Conservation (phyloP, 495 filamentous ascomycete species). For the Achaetomiella virescens region DNA sequence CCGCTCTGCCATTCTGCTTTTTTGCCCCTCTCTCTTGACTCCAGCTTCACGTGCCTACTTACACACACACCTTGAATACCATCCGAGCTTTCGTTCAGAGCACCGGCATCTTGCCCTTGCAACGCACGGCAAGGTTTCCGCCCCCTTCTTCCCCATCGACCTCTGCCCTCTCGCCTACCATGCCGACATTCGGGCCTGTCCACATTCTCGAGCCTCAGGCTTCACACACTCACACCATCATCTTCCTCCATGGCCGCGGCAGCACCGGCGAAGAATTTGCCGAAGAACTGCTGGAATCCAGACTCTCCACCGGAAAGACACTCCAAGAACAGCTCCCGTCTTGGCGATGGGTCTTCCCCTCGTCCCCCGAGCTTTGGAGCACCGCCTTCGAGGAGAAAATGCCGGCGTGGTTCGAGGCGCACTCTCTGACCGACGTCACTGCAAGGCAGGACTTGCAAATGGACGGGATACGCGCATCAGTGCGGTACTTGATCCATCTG, state of each 20-base stretch:
- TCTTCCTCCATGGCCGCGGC: slow-evolving; percentile 50
- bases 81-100: no score
- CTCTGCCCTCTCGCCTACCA: no score
- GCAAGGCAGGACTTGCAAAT: slow-evolving; percentile 35
- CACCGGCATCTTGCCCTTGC: no score
- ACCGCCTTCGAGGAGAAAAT: slow-evolving; percentile 21
- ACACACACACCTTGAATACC: no score
- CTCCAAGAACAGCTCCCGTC: slow-evolving; percentile 17
- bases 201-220: slow-evolving; percentile 19
- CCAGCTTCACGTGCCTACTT: no score
- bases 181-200: slow-evolving; percentile 7
- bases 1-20: no score
- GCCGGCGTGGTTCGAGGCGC: slow-evolving; percentile 38
- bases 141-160: no score
- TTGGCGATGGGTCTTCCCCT: slow-evolving; percentile 36
- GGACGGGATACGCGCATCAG: slow-evolving; percentile 39
- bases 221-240: slow-evolving; percentile 45
- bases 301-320: slow-evolving; percentile 14
- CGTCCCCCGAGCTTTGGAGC: slow-evolving; percentile 32
- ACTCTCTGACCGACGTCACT: neutral
- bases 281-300: slow-evolving; percentile 34
- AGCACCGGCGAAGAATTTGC: slow-evolving; percentile 47
- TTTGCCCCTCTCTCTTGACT: no score
- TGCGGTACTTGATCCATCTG: slow-evolving; percentile 2
- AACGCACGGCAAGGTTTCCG: no score